Percentiles rank a stretch among this genome's conserved stretches.
Conservation (phyloP, 257 asterid species). For the Solanum chaucha region DNA sequence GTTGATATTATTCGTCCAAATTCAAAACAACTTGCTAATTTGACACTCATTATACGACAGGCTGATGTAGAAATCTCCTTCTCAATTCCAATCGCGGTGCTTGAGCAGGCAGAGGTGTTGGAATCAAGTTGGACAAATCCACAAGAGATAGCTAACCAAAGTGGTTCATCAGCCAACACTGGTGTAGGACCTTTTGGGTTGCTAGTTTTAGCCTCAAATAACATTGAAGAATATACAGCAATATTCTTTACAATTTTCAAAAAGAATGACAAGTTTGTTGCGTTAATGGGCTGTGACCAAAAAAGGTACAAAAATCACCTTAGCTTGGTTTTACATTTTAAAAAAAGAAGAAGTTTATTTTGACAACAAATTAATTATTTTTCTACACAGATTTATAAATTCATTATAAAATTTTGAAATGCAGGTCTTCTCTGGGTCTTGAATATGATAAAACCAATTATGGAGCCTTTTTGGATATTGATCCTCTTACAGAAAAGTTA, state of each 20-base stretch:
- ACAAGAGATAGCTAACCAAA: constrained; percentile 17
- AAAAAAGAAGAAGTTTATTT: neutral
- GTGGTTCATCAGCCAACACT: constrained; percentile 17
- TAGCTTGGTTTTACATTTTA: neutral
- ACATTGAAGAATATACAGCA: constrained; percentile 29
- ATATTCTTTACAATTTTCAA: constrained; percentile 30
- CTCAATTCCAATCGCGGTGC: constrained; percentile 1
- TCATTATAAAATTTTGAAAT: neutral
- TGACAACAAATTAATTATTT: neutral
- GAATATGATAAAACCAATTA: constrained; percentile 19
- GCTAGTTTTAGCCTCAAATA: neutral
- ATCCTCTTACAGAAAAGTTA: constrained; percentile 22
- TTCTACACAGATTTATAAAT: neutral
- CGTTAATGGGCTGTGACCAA: constrained; percentile 48
- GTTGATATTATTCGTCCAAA: neutral
- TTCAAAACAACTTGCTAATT: neutral
- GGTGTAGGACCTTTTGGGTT: constrained; percentile 27
- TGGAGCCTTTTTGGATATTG: constrained; percentile 38
- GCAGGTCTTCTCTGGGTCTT: constrained; percentile 31
- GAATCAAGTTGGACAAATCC: constrained; percentile 15
- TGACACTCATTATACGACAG: neutral
- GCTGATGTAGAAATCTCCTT: neutral
- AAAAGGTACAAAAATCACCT: constrained; percentile 21
- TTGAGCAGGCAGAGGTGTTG: constrained; percentile 13
- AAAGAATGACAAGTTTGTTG: constrained; percentile 12